Base-by-base conservation (phyloP, 1,284 basidiomycete species). In the Malassezia japonica region DNA sequence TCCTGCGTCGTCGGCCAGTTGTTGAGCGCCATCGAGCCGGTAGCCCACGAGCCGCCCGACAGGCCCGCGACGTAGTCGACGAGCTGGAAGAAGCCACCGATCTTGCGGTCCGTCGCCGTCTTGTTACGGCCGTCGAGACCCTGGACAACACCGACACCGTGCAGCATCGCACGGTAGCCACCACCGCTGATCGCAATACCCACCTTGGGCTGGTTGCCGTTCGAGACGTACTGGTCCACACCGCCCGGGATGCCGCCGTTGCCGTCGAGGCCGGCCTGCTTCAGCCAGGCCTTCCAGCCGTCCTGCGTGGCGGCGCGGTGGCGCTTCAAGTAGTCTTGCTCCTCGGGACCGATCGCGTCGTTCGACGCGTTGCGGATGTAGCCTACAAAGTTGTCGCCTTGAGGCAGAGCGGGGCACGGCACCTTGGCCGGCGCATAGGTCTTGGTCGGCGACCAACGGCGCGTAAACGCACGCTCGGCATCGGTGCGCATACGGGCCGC, bases 121-220 rank as follows among this genome's bases (percentile, higher is more conserved):
- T 42, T 28, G 32, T 72, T 72, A 13, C 70, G 56, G 3, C 44
- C 47, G 33, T 72, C 69, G n/a, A 68, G 60, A 9, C 64, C 69
- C 25, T 62, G 54, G 16, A 63, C 27, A 1, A 61, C 53, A n/a
- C 64, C 66, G 1, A 60, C 27, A 18, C 65, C 70, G 50, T 61
- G 53, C 3, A 76, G 67, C 76, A 78, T 77, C 9, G 77, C 77
- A 16, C 77, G 60, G 50, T 77, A 75, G 4, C 77, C 77, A 25
- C 77, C 77, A 29, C 77, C 77, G 9, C 73, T 74, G 13, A 77
- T 56, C 1, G 76, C 75, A 35, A 76, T 64, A 24, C 74, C 75
- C 18, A 77, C 61, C 2, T 58, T 54, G 0, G 77, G 77, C 9
- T 61, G 52, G 28, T 45, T 45, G 6, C 41, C n/a, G 7, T 46